Base-by-base conservation (phyloP, 2,329 filamentous ascomycete genomes). In the Cladobotryum mycophilum region DNA sequence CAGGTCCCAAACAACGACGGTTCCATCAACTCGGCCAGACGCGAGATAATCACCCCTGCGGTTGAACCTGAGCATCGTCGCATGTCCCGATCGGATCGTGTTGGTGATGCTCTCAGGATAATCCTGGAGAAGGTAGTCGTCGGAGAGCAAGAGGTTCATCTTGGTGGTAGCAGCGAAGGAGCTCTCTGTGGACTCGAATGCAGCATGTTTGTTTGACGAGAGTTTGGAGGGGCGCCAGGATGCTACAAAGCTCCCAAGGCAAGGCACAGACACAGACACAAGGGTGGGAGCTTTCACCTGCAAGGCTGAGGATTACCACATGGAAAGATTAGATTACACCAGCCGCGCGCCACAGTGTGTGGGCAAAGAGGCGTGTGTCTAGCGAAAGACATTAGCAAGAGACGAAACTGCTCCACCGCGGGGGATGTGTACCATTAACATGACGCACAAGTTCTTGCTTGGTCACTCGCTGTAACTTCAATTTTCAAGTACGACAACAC, bases 1-100 rank as follows among this genome's bases (percentile, higher is more conserved):
- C 45, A 97, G 82, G 65, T 99, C 93, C 79, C 95, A 99, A 43
- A 99, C 87, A 49, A 95, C 89, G 38, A 99, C 87, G 5, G 89
- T 93, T 58, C 93, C 93, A 71, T 99, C 93, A 55, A 90, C 88
- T 64, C 93, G 85, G 56, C 93, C 93, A 30, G 91, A 95, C 41
- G 93, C 93, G 56, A 99, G 84, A 61, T 93, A 91, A 70, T 99
- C 92, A 68, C 93, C 93, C 64, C 85, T 88, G 64, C 90, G 88
- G 64, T 92, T 96, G 78, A 99, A 99, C 58, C 92, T 89, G 55
- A 85, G 71, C 62, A 79, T 82, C 58, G 80, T 82, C 52, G 81
- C 79, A 69, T 85, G 81, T 22, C 81, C 80, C 40, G 78, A 82
- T 46, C 92, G 87, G 56, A 99, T 85, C 52, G 87, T 91, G 64